These are phyloP conservation scores for Dipodascus albidus DNA, from an alignment of 805 yeast species.

Conservation along the genomic window DNA sequence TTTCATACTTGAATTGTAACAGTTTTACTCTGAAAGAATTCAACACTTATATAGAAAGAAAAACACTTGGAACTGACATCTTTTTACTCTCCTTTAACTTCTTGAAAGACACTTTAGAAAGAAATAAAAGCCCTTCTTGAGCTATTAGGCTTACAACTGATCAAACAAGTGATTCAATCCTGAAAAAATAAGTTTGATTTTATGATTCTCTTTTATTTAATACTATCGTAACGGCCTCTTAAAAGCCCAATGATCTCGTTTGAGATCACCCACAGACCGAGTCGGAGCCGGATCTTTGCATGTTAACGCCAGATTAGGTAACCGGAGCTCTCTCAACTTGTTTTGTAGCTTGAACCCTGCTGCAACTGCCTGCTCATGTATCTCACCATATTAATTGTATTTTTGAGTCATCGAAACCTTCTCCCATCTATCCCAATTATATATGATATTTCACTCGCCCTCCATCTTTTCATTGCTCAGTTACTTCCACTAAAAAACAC, in stretches of 20 bases:
- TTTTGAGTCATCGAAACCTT: neutral
- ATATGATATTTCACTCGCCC: neutral
- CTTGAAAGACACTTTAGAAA: neutral
- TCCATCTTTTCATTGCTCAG: too few species aligned
- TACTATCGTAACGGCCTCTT: too few species aligned
- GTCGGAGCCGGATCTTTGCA: neutral
- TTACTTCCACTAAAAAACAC: too few species aligned
- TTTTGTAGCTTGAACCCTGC: neutral
- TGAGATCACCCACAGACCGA: neutral
- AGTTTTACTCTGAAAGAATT: too few species aligned
- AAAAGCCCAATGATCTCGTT: too few species aligned
- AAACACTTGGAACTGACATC: slow-evolving; percentile 1
- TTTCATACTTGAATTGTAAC: too few species aligned
- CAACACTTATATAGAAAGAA: neutral
- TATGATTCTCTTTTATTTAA: too few species aligned
- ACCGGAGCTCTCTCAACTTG: too few species aligned
- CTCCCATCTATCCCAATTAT: neutral
- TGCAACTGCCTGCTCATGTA: neutral
- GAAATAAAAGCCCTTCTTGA: neutral
- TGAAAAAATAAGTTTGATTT: too few species aligned
- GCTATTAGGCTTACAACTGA: neutral
- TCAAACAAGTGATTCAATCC: too few species aligned
- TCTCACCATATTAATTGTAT: neutral
- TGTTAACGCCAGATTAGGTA: neutral
- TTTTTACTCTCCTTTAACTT: neutral